Conservation (phyloP, 2,329 filamentous ascomycete species). For the Penicillium palitans region DNA sequence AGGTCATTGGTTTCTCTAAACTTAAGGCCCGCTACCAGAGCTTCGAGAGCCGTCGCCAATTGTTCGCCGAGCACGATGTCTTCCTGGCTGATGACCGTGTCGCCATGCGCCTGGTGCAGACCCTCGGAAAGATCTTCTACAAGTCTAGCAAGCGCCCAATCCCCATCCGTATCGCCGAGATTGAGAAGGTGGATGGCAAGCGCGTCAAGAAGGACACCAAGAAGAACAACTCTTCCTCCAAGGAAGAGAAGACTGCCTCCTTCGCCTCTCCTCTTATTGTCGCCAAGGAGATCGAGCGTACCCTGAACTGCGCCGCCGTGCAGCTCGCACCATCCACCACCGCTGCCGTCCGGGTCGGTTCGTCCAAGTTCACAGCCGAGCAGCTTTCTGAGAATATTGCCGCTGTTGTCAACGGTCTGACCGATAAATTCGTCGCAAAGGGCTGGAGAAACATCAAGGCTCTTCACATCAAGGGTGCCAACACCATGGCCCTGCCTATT, state of each 20-base stretch:
- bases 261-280: constrained; percentile 65
- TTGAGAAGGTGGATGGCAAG: constrained; percentile 61
- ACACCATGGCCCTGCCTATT: constrained; percentile 86
- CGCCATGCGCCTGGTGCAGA: constrained; percentile 66
- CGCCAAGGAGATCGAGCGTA: constrained; percentile 77
- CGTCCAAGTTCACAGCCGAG: constrained; percentile 70
- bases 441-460: constrained; percentile 84
- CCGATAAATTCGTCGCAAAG: constrained; percentile 78
- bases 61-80: constrained; percentile 82
- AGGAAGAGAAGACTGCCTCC: constrained; percentile 45
- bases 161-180: constrained; percentile 70
- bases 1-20: constrained; percentile 79
- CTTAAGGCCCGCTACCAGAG: constrained; percentile 85
- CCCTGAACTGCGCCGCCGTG: constrained; percentile 74
- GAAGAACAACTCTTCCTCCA: constrained; percentile 42
- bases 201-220: constrained; percentile 58
- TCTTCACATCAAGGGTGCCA: constrained; percentile 86
- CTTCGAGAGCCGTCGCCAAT: constrained; percentile 82
- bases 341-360: constrained; percentile 77
- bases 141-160: constrained; percentile 84
- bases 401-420: constrained; percentile 66
- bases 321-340: constrained; percentile 76
- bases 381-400: constrained; percentile 79
- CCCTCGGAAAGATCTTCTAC: constrained; percentile 92
- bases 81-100: constrained; percentile 93